Percentiles rank a stretch among this genome's conserved stretches.
Conservation (phyloP, 768 basidiomycete species). For the Pisolithus marmoratus region DNA sequence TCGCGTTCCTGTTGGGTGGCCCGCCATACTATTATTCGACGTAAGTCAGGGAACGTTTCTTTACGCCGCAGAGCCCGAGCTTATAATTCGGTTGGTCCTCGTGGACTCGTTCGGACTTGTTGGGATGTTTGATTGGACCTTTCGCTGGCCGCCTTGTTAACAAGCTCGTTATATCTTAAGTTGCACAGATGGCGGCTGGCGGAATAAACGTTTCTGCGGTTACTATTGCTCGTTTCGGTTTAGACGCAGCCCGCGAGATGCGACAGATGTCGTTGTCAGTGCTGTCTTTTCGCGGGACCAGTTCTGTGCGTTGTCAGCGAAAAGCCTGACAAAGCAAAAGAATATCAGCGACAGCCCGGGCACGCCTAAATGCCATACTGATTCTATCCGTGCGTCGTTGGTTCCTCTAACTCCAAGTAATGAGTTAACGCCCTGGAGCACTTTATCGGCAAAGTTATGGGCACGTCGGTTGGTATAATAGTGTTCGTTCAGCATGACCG, state of each 20-base stretch:
- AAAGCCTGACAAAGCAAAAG: conserved; percentile 11
- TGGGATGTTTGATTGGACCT: conserved; percentile 68
- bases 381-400: conserved; percentile 52
- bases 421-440: conserved; percentile 22
- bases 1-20: conserved; percentile 78
- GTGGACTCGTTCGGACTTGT: conserved; percentile 75
- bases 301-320: conserved; percentile 1
- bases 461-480: conserved; percentile 67
- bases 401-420: neutral
- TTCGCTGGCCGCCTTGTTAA: conserved; percentile 67
- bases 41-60: conserved; percentile 26
- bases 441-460: conserved; percentile 80
- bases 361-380: conserved; percentile 72
- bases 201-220: conserved; percentile 68
- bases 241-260: conserved; percentile 73
- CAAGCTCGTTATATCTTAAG: conserved; percentile 53
- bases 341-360: conserved; percentile 43
- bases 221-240: conserved; percentile 59
- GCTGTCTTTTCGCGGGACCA: conserved; percentile 40
- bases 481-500: conserved; percentile 70
- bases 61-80: neutral
- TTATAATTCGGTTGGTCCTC: conserved; percentile 26
- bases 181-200: conserved; percentile 63
- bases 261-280: conserved; percentile 64
- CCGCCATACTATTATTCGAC: conserved; percentile 73